Evolutionary conservation across 2,329 filamentous ascomycete species (phyloP), one percentile per base, ranked within the genome.

Genomic region (Diaporthe capsici): DNA sequence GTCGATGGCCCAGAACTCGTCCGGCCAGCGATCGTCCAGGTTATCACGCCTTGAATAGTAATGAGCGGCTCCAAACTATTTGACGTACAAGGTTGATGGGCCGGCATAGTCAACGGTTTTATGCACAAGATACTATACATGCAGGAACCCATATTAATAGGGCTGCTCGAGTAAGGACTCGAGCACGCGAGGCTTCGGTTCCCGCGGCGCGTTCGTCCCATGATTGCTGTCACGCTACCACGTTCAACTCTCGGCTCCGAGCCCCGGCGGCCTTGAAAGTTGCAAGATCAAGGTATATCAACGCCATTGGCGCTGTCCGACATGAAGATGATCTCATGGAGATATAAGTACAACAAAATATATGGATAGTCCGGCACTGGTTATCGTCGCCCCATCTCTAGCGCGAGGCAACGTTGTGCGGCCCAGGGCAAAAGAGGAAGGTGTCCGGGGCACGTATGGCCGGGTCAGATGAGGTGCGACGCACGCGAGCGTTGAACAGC

Each of bases 341-440:
- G 42, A 22, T 13, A 20, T 20, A 65, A 49, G 42, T 6, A 31
- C 20, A 49, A 28, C 61, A 34, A 31, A 67, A 31, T 5, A 49
- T 2, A 12, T 47, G 42, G 42, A 7, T n/a, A 22, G 2, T 37
- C 15, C 22, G 20, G 42, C 28, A 34, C 42, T n/a, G 61, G 42
- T 5, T 49, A 67, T 67, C 61, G n/a, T 49, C n/a, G 61, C 25
- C 61, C 28, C 20, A 37, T 49, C 25, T 4, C 42, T 67, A 67
- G 61, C 61, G 42, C 10, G 61, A 67, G 25, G 61, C 61, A 67
- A 67, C 42, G 61, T 67, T 67, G 61, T 67, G 61, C 10, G 20
- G 42, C 61, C 61, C 25, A 49, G 17, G 42, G 61, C 61, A 49
- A 67, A 67, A 67, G 42, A 67, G 61, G 61, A 67, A 67, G 61